Base-by-base conservation (phyloP, 352 stramenopile species). In the Pythium periplocum region DNA sequence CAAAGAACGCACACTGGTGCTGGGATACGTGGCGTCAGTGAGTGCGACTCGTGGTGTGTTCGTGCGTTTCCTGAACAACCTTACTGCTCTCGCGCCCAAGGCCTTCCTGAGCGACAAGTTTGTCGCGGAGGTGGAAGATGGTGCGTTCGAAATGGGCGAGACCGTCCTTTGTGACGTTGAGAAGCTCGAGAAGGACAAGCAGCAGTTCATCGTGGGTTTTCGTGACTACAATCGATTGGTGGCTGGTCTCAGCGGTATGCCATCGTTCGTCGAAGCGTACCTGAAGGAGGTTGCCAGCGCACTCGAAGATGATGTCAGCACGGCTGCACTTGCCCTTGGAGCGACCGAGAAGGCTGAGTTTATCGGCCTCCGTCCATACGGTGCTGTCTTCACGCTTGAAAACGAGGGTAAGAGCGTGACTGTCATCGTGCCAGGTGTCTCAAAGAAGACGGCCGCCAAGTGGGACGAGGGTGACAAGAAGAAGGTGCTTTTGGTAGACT, bases 11-110 rank as follows among this genome's bases (percentile, higher is more conserved):
- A 59, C 75, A 34, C 53, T 86, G 17, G 48, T 96, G 8, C 68
- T 93, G 40, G 86, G 86, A 4, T 90, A 87, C 45, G 83, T 96
- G 41, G 78, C 83, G 17, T 90, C 83, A 2, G 76, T 96, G 44
- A 78, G 86, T 41, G 69, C 67, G 6, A 78, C 69, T 3, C 86
- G 86, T 49, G 82, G 86, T 8, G 84, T 96, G 33, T 96, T 96
- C 50, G 78, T 96, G 26, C 87, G 86, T 50, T 94, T 96, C 51
- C 64, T 96, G 39, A 93, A 93, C 69, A 86, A 94, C 62, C 64
- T 94, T 3, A 87, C 87, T 11, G 83, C 80, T 2, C 60, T 96
- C 4, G 80, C 83, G 2, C 86, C 83, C 0, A 94, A 93, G 66
- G 76, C 69, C 4, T 92, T 80, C 38, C 50, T 95, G 43, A 86